These are phyloP conservation scores for Penicillium cinerascens DNA, from an alignment of 495 filamentous ascomycete genomes.

Conservation along the genomic window DNA sequence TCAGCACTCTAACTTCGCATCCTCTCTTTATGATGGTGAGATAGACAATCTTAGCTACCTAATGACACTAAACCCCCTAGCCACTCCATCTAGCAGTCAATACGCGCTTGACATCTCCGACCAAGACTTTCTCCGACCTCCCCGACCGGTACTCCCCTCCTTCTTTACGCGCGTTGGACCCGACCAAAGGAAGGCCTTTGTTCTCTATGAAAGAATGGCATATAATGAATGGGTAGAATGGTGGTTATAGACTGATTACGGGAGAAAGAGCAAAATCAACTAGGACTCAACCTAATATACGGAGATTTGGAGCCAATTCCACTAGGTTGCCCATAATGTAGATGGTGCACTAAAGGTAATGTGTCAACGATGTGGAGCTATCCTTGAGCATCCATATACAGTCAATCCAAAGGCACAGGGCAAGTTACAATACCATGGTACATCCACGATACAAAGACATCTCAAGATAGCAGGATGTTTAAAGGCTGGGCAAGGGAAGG, in stretches of 20 bases:
- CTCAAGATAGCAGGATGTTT: background rate
- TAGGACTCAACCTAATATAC: background rate
- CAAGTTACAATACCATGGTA: slow-evolving; percentile 1
- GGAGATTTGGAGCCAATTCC: background rate
- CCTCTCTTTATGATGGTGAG: slow-evolving; percentile 6
- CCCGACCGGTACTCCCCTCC: slow-evolving; percentile 1
- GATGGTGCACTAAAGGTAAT: slow-evolving; percentile 6
- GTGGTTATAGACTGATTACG: slow-evolving; percentile 9
- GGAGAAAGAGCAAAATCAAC: slow-evolving; percentile 2
- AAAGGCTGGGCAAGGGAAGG: background rate
- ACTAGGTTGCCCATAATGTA: slow-evolving; percentile 6
- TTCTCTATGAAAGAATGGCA: slow-evolving; percentile 5
- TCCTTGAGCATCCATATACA: slow-evolving; percentile 5
- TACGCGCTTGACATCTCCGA: background rate
- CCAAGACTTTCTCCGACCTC: background rate
- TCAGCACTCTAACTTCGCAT: slow-evolving; percentile 7
- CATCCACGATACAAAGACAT: background rate
- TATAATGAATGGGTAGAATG: slow-evolving; percentile 10
- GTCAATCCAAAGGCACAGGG: background rate
- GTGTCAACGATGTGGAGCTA: background rate
- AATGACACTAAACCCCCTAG: background rate
- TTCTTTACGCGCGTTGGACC: slow-evolving; percentile 1
- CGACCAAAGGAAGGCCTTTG: background rate
- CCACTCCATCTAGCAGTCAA: slow-evolving; percentile 6
- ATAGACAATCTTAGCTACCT: slow-evolving; percentile 5